These are phyloP conservation scores for Thelephora terrestris DNA, from an alignment of 1,284 basidiomycete species.

Conservation along the genomic window DNA sequence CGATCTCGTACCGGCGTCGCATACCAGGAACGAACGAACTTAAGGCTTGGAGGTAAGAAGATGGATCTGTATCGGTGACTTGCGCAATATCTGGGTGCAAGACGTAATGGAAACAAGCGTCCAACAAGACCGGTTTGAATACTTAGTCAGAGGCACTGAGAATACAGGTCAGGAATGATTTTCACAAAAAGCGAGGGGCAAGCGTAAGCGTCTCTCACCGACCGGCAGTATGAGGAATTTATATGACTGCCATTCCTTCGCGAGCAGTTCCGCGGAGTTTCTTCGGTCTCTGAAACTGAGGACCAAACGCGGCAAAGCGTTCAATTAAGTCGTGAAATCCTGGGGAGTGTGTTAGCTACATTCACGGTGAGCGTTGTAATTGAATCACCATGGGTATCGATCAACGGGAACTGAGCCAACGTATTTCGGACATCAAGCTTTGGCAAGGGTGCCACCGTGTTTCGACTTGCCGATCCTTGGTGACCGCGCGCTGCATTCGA, in stretches of 20 bases:
- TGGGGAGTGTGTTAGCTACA: background rate
- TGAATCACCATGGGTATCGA: background rate
- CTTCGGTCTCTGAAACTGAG: background rate
- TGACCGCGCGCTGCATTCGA: slow-evolving; percentile 5
- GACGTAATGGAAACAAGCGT: slow-evolving; percentile 24
- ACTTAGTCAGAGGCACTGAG: slow-evolving; percentile 15
- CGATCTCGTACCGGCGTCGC: background rate
- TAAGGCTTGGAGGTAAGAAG: slow-evolving; percentile 21
- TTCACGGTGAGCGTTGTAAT: background rate
- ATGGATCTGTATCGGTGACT: slow-evolving; percentile 18
- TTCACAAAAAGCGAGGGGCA: background rate
- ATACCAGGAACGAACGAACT: background rate
- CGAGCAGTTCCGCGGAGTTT: background rate
- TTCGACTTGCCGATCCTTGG: slow-evolving; percentile 11
- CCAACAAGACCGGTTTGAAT: slow-evolving; percentile 32
- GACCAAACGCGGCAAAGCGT: background rate
- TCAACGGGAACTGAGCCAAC: slow-evolving; percentile 2
- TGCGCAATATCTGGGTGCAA: slow-evolving; percentile 20
- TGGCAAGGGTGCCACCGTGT: slow-evolving; percentile 5
- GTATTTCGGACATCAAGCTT: slow-evolving; percentile 13
- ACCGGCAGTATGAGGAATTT: background rate
- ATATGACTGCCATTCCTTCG: background rate
- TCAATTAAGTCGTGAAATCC: background rate
- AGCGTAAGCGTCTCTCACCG: background rate
- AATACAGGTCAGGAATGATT: slow-evolving; percentile 8